Conservation (phyloP, 371 early-diverging fungal species). For the Syncephalastrum contaminatum region DNA sequence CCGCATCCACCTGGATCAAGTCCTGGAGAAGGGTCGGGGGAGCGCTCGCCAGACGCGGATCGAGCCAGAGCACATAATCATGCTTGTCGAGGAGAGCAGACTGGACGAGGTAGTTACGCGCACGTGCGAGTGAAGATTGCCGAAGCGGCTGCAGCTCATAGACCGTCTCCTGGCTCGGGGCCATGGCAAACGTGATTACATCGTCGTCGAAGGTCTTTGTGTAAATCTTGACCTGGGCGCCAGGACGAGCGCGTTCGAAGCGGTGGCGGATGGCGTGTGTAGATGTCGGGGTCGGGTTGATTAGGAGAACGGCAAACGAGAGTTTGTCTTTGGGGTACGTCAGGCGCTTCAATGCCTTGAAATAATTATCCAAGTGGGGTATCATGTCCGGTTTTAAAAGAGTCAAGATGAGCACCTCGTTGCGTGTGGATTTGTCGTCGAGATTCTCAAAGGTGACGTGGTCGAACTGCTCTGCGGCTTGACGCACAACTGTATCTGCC, state of each 20-base stretch:
- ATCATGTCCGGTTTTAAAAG: slow-evolving; percentile 11
- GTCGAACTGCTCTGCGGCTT: too few species aligned
- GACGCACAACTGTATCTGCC: too few species aligned
- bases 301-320: slow-evolving; percentile 13
- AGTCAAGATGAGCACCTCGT: slow-evolving; percentile 10
- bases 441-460: slow-evolving; percentile 10
- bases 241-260: slow-evolving; percentile 8
- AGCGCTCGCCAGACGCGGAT: slow-evolving; percentile 47
- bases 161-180: slow-evolving; percentile 23
- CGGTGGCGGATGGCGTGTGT: slow-evolving; percentile 16
- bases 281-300: slow-evolving; percentile 18
- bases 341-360: slow-evolving; percentile 8
- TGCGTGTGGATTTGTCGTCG: slow-evolving; percentile 4
- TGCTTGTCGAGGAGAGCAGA: slow-evolving; percentile 42
- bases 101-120: slow-evolving; percentile 52
- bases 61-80: slow-evolving; percentile 60
- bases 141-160: slow-evolving; percentile 45
- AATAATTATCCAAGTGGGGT: slow-evolving; percentile 7
- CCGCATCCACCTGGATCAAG: slow-evolving; percentile 46
- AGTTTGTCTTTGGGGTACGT: slow-evolving; percentile 7
- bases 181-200: slow-evolving; percentile 6
- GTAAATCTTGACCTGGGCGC: slow-evolving; percentile 22
- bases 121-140: slow-evolving; percentile 48
- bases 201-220: slow-evolving; percentile 31
- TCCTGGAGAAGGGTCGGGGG: slow-evolving; percentile 44